phyloP scores from a whole-genome alignment of 139 green algal species.

The Volvox africanus region DNA sequence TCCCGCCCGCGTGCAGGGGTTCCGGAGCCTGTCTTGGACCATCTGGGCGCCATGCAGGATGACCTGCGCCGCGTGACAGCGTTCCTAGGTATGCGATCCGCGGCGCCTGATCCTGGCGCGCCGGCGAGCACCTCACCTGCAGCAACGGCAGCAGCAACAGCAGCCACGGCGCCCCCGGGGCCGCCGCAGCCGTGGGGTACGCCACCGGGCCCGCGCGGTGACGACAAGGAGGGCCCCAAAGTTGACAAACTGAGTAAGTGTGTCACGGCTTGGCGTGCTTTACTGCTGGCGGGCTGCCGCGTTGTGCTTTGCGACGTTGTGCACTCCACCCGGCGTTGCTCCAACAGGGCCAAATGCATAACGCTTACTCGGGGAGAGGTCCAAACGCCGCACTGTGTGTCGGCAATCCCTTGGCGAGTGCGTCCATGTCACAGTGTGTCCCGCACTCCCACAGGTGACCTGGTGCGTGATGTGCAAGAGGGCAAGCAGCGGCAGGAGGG shows the following conservation, averaged over 20 bases:
- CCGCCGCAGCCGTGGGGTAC: conserved; percentile 1
- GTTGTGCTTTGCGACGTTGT: too few relatives aligned
- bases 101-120: background rate
- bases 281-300: too few relatives aligned
- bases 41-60: conserved; percentile 19
- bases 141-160: background rate
- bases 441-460: background rate
- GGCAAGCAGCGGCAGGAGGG: conserved; percentile 2
- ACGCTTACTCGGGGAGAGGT: too few relatives aligned
- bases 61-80: conserved; percentile 4
- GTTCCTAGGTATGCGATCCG: conserved; percentile 26
- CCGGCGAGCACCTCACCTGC: background rate
- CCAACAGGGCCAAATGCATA: too few relatives aligned
- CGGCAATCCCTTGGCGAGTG: too few relatives aligned
- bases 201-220: background rate
- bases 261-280: too few relatives aligned
- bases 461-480: conserved; percentile 4
- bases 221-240: background rate
- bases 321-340: too few relatives aligned
- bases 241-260: conserved; percentile 25
- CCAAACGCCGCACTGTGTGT: too few relatives aligned
- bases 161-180: background rate
- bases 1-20: background rate
- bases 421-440: too few relatives aligned
- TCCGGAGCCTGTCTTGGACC: background rate